These are phyloP conservation scores for Hyphodiscus sp. DNA, from an alignment of 2,329 filamentous ascomycete species.

Conservation along the genomic window DNA sequence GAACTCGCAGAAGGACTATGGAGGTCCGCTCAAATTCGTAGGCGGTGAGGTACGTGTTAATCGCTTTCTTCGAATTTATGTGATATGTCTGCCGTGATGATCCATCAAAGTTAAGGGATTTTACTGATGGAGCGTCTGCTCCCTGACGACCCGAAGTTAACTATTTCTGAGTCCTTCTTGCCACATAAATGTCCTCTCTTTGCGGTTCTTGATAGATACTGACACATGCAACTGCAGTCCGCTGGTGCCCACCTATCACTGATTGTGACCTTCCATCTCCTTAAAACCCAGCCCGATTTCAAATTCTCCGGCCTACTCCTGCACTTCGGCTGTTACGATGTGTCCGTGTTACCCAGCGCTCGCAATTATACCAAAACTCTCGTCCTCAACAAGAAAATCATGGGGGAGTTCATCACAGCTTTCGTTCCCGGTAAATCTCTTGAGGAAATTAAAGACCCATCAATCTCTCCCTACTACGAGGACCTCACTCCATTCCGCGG, in stretches of 20 bases:
- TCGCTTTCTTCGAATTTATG: not conserved
- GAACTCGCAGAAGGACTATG: constrained; percentile 37
- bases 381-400: constrained; percentile 40
- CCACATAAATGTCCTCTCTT: no score
- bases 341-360: constrained; percentile 37
- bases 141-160: constrained; percentile 4
- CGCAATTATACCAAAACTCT: constrained; percentile 18
- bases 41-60: constrained; percentile 35
- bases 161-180: constrained; percentile 5
- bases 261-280: constrained; percentile 41
- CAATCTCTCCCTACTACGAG: constrained; percentile 44
- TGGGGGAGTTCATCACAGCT: constrained; percentile 39
- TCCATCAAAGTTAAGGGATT: constrained; percentile 16
- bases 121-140: constrained; percentile 8
- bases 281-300: constrained; percentile 34
- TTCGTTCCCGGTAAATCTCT: constrained; percentile 37
- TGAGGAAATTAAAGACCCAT: constrained; percentile 37
- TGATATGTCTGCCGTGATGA: constrained; percentile 8
- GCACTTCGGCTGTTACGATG: constrained; percentile 46
- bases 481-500: constrained; percentile 32
- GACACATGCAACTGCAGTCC: constrained; percentile 28
- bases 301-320: constrained; percentile 43
- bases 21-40: constrained; percentile 37
- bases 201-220: not conserved
- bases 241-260: constrained; percentile 45